Conservation (phyloP, 805 yeast species). For the Kregervanrija pseudodelftensis region DNA sequence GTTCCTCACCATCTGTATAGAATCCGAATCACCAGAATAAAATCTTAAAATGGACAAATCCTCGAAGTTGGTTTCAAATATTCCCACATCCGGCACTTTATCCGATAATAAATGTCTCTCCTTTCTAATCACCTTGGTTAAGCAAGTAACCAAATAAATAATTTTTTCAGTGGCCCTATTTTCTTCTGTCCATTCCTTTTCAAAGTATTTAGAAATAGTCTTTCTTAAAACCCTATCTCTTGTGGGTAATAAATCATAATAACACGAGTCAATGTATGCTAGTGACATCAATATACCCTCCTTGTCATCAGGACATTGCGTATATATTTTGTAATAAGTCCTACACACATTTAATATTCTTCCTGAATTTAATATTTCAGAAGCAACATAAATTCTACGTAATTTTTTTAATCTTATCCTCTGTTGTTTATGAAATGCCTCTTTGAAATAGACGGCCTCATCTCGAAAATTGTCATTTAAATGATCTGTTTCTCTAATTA, state of each 20-base stretch:
- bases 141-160: background rate
- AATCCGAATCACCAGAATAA: constrained; percentile 9
- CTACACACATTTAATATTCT: background rate
- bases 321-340: background rate
- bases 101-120: background rate
- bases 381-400: constrained; percentile 12
- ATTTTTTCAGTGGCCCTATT: background rate
- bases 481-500: constrained; percentile 15
- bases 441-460: background rate
- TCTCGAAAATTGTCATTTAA: constrained; percentile 4
- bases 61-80: constrained; percentile 1
- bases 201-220: too few relatives aligned
- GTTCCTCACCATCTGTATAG: constrained; percentile 1
- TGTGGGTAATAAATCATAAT: constrained; percentile 13
- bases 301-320: constrained; percentile 3
- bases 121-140: background rate
- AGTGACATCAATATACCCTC: constrained; percentile 13
- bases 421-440: background rate
- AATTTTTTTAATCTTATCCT: constrained; percentile 10
- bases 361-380: constrained; percentile 13
- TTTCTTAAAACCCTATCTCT: constrained; percentile 7
- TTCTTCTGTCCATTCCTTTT: too few relatives aligned
- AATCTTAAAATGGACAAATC: constrained; percentile 7
- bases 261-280: constrained; percentile 17
- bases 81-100: too few relatives aligned